Evolutionary conservation across 306 rosid species (phyloP), one percentile per base, ranked within the genome.

Genomic region (Acmispon strigosus): DNA sequence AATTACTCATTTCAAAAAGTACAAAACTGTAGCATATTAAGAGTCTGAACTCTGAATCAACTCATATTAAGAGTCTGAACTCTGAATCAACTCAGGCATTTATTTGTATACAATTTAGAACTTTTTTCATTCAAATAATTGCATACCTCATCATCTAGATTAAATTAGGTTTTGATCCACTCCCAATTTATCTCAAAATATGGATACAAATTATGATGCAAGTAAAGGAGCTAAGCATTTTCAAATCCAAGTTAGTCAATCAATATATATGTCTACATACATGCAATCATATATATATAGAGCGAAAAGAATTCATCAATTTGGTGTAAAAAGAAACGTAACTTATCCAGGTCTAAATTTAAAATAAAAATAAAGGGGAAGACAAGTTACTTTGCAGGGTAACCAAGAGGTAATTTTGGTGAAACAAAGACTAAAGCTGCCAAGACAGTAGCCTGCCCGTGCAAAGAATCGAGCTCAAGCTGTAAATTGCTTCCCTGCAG

Each of bases 371-470:
- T 18, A 45, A 54, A 56, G 45, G 57, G 36, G 50, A 55, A 61
- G 51, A 45, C 37, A 78, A 61, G 58, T 73, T 74, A 94, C 98
- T 96, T 86, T 52, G 98, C 79, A 9, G 98, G 98, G 80, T 88
- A 94, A 79, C 98, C 98, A 80, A 90, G 96, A 66, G 90, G 98
- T 64, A 94, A 73, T 76, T 86, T 94, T 73, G 94, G 98, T 49
- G 97, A 90, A 75, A 90, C 79, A 58, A 96, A 87, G 45, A 94
- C 96, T 79, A 94, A 82, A 76, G 97, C 90, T 74, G 98, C 92
- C 86, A 94, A 86, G 56, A 90, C 87, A 67, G 94, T 74, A 76
- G 98, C 96, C 76, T 94, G 98, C 22, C 98, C 98, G 54, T 94
- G 92, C 84, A 94, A 84, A 55, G 94, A 88, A 78, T 94, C 87